These are phyloP conservation scores for Raphanus sativus DNA, from an alignment of 345 rosid species.

Conservation along the genomic window DNA sequence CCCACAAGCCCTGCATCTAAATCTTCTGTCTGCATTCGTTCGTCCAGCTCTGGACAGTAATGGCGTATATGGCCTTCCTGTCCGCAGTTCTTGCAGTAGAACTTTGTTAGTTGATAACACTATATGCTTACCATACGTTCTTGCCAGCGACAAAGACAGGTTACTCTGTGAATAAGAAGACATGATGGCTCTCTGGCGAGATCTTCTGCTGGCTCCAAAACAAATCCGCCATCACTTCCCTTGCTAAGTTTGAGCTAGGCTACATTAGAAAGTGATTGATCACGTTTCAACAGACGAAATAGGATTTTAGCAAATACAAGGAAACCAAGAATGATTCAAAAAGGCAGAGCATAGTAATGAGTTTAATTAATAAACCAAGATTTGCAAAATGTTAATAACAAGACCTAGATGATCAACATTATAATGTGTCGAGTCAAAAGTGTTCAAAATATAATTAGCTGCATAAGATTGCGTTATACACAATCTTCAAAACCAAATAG, in stretches of 20 bases:
- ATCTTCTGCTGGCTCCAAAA: constrained; percentile 69
- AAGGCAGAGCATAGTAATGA: too few species aligned
- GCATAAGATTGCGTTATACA: too few species aligned
- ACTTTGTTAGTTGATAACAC: constrained; percentile 31
- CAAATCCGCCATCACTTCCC: constrained; percentile 45
- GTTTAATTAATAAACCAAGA: constrained; percentile 4
- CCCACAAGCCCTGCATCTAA: constrained; percentile 65
- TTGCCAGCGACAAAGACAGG: constrained; percentile 38
- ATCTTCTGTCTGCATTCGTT: constrained; percentile 44
- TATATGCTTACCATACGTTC: constrained; percentile 37
- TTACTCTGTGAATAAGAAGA: constrained; percentile 46
- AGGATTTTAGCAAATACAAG: too few species aligned
- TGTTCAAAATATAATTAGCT: too few species aligned
- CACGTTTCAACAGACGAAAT: too few species aligned
- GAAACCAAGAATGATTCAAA: too few species aligned
- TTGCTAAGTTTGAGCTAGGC: constrained; percentile 45
- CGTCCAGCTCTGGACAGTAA: constrained; percentile 76
- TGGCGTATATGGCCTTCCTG: constrained; percentile 79
- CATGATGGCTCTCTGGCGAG: constrained; percentile 35
- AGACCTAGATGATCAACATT: background rate
- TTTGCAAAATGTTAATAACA: constrained; percentile 20
- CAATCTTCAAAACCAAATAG: too few species aligned
- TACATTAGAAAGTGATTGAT: constrained; percentile 21
- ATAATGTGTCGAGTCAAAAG: background rate
- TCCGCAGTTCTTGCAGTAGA: constrained; percentile 75